Evolutionary conservation across 75 land plant species (phyloP).

Genomic region (Picea glauca): DNA sequence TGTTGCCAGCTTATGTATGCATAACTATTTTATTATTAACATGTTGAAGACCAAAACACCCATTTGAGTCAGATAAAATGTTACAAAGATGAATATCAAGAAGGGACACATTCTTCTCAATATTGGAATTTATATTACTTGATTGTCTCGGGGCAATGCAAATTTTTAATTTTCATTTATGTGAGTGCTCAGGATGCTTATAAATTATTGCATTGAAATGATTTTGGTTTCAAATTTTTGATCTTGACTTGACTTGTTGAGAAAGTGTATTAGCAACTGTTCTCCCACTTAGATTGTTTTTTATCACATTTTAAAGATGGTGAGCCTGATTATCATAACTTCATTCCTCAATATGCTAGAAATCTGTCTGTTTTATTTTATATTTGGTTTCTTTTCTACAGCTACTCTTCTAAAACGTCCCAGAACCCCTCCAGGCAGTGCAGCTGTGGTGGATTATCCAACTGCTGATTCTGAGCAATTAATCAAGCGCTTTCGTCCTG

Average conservation of each 20-base stretch:
- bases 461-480: conserved; percentile 59
- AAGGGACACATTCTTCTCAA: neutral
- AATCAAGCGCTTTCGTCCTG: conserved; percentile 53
- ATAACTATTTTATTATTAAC: neutral
- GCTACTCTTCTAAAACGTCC: conserved; percentile 58
- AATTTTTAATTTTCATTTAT: too few species aligned
- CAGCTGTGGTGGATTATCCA: conserved; percentile 57
- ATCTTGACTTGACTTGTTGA: neutral
- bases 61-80: neutral
- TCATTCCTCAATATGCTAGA: neutral
- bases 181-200: too few species aligned
- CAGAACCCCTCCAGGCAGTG: conserved; percentile 55
- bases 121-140: neutral
- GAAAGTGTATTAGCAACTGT: neutral
- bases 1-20: neutral
- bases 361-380: conserved; percentile 1
- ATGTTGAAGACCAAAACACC: neutral
- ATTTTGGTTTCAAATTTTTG: neutral
- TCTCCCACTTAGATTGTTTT: neutral
- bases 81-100: neutral
- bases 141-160: neutral
- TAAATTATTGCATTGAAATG: neutral
- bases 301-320: neutral
- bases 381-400: conserved; percentile 9
- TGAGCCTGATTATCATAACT: neutral